Base-by-base conservation (phyloP, 75 land plant genomes). In the Larix kaempferi region DNA sequence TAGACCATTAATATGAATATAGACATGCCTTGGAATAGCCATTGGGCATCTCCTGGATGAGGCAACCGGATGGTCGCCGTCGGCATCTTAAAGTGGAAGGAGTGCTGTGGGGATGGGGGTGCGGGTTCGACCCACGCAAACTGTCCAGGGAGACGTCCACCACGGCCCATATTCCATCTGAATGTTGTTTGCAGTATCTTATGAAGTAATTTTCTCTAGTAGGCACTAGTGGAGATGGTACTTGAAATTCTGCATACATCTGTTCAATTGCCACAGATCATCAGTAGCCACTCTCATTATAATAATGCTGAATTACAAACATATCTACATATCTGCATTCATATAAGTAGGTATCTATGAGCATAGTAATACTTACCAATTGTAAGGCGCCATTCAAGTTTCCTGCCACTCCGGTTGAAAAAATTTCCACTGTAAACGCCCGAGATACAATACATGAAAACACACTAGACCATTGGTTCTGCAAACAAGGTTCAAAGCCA, bases 111-210 rank as follows among this genome's bases (percentile, higher is more conserved):
- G 22, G 80, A 3, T 49, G 17, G 77, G 54, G 69, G 26, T 13
- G 44, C 3, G 76, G 64, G 22, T 84, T 0, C 33, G 33, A 1
- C 6, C 74, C 87, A 19, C 90, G 79, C 5, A 88, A 64, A 33
- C 79, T 66, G 37, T 88, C 89, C 6, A 89, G 27, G 4, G 91
- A 89, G n/a, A 89, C 91, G 37, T 89, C 91, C 21, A 87, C 91
- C 39, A 89, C 82, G 29, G 86, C 91, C 91, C 91, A 89, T n/a
- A 65, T 61, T 3, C 80, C 84, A 56, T 87, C 91, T 2, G 61
- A 57, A 57, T 84, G 89, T 25, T 88, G 88, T 77, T 89, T 84
- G 82, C 90, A 84, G 76, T 84, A 89, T 17, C 91, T 67, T 3
- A 84, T 27, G 57, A 89, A 87, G 71, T 83, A 77, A 55, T 71